Evolutionary conservation across 805 yeast species (phyloP), one percentile per base, ranked within the genome.

Genomic region (Lipomyces mesembrius): DNA sequence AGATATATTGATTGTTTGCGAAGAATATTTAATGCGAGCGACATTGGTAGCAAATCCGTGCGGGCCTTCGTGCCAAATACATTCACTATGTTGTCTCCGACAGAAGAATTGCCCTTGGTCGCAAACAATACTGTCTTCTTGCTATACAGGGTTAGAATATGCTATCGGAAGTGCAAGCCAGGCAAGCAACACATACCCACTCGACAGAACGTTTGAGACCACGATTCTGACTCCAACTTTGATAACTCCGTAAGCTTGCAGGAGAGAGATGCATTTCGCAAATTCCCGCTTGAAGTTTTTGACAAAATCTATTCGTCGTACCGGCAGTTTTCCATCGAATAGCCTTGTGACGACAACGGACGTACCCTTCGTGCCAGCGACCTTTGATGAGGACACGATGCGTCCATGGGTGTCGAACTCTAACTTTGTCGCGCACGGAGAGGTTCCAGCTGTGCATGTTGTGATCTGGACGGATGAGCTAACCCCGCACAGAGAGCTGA

Each of bases 201-300:
- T 62, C 11, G 61, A 43, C 29, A 59, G 79, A 8, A 83, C 75
- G 75, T 92, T 87, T 74, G 81, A 82, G 0, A 91, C 85, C 0
- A 85, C 78, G 57, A 94, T 83, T 63, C 89, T 85, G 6, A 88
- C 85, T 2, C 81, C 79, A 2, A 86, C 78, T 68, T 83, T 79
- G 6, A 90, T 85, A 3, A 95, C 72, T 14, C 91, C 83, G 78
- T 92, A 91, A 53, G 84, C 84, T 71, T 87, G 95, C 1, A 95
- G 71, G 53, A 89, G 73, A 0, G 79, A 75, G 2, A 94, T 74
- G n/a, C 91, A 82, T 73, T 88, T 89, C 57, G 86, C 82, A 77
- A 88, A 92, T 75, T 92, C 97, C 65, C 87, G 82, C 74, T 86
- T 90, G 51, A 79, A 74, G 71, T 89, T 88, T 74, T 87, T 90